These are phyloP conservation scores for Sporothrix pallida DNA, from an alignment of 2,329 filamentous ascomycete species.

Conservation along the genomic window DNA sequence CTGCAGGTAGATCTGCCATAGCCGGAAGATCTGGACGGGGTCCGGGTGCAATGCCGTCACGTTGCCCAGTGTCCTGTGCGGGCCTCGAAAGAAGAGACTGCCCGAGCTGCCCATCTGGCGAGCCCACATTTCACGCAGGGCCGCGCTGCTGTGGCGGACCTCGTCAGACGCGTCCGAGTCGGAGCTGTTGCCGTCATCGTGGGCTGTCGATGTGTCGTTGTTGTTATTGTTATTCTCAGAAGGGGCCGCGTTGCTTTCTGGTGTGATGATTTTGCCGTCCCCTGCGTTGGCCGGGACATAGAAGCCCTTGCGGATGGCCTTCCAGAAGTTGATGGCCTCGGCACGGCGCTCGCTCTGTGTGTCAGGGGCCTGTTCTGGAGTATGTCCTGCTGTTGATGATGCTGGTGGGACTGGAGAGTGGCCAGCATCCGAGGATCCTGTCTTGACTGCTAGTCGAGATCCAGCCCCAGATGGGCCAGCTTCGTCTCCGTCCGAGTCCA, in stretches of 20 bases:
- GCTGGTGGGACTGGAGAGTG: neutral
- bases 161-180: slow-evolving; percentile 38
- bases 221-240: neutral
- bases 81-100: slow-evolving; percentile 58
- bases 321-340: slow-evolving; percentile 22
- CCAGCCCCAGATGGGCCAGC: neutral
- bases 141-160: slow-evolving; percentile 37
- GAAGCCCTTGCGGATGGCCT: slow-evolving; percentile 19
- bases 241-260: neutral
- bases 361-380: neutral
- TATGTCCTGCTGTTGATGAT: neutral
- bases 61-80: slow-evolving; percentile 48
- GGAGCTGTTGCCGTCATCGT: neutral
- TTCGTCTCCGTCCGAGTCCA: slow-evolving; percentile 6
- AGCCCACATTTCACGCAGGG: slow-evolving; percentile 11
- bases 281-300: neutral
- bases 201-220: neutral
- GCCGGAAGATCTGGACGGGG: slow-evolving; percentile 52
- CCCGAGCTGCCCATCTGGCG: slow-evolving; percentile 45
- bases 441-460: neutral
- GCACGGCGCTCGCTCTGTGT: neutral
- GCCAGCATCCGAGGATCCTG: neutral
- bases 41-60: slow-evolving; percentile 58
- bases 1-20: slow-evolving; percentile 65
- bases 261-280: neutral